A percentile compares a stretch with the other conserved stretches of the same genome.
phyloP scores from a whole-genome alignment of 2,329 filamentous ascomycete genomes.

The Coniosporium tulheliwenetii region DNA sequence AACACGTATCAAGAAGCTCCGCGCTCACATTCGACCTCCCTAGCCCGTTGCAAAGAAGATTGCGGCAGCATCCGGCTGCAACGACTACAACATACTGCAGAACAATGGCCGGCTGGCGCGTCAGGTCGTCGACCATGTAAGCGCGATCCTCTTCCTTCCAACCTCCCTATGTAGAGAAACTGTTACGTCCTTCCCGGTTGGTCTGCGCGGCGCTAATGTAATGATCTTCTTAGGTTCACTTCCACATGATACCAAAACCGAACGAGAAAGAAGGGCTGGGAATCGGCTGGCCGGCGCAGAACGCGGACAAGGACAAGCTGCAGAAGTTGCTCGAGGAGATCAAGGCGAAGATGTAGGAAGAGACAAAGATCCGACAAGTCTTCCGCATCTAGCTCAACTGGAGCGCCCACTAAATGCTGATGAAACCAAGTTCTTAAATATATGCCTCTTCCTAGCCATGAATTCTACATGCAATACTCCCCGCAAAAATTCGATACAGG shows the following conservation, averaged over 20 bases:
- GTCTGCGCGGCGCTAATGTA: not conserved
- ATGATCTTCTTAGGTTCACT: conserved; percentile 50
- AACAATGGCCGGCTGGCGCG: conserved; percentile 91
- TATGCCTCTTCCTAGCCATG: too few species aligned
- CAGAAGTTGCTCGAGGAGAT: conserved; percentile 69
- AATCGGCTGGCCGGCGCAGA: conserved; percentile 57
- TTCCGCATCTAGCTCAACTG: too few species aligned
- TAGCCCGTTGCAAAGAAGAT: conserved; percentile 77
- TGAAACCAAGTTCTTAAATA: too few species aligned
- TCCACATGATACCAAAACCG: conserved; percentile 97
- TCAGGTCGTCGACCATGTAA: conserved; percentile 81
- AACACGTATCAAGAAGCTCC: not conserved
- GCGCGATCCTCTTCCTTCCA: conserved; percentile 11
- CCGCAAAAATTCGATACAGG: too few species aligned
- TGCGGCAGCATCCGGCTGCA: conserved; percentile 56
- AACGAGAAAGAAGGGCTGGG: conserved; percentile 65
- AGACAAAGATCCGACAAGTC: too few species aligned
- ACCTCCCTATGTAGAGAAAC: not conserved
- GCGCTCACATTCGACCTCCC: conserved; percentile 2
- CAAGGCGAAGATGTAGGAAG: conserved; percentile 64
- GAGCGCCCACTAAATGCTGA: too few species aligned
- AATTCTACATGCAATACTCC: too few species aligned
- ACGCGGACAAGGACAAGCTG: conserved; percentile 66
- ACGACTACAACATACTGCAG: conserved; percentile 86
- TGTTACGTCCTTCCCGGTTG: not conserved